phyloP scores from a whole-genome alignment of 176 grass and related monocot species.

The Puya raimondii region DNA sequence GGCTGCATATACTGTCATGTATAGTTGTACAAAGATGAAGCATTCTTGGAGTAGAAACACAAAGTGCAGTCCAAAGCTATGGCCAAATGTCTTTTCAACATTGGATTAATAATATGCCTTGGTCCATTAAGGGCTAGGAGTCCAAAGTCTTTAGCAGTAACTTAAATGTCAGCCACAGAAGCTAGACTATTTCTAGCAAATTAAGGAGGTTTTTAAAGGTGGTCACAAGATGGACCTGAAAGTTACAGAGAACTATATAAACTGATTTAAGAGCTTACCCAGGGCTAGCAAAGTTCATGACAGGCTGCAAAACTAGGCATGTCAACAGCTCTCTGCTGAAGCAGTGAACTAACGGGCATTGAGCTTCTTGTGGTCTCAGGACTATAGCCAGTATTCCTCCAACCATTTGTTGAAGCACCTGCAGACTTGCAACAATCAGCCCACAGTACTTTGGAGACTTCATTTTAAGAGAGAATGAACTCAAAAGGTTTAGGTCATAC shows the following conservation, averaged over 20 bases:
- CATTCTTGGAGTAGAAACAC: no score
- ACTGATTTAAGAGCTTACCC: conserved; percentile 45
- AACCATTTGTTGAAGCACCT: conserved; percentile 90
- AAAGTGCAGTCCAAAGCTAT: no score
- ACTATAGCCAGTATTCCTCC: conserved; percentile 74
- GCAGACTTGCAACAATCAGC: conserved; percentile 29
- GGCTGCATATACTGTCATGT: not conserved
- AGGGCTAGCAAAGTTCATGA: conserved; percentile 87
- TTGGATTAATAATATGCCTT: no score
- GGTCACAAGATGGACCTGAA: no score
- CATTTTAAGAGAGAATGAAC: conserved; percentile 6
- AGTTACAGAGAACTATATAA: no score
- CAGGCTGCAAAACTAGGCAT: conserved; percentile 74
- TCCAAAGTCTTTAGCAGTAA: no score
- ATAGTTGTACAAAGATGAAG: no score
- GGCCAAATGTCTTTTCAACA: no score
- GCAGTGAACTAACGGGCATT: conserved; percentile 75
- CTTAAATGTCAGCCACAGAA: no score
- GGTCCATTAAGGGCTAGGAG: no score
- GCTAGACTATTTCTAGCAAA: no score
- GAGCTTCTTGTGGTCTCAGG: conserved; percentile 80
- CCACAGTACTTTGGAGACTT: conserved; percentile 6
- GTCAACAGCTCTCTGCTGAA: conserved; percentile 76
- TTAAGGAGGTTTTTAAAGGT: no score
- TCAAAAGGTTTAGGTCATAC: conserved; percentile 27